A percentile compares a stretch with the other conserved stretches of the same genome.
Evolutionary conservation across 2,329 filamentous ascomycete species (phyloP).

Genomic region (Diplodia sapinea): DNA sequence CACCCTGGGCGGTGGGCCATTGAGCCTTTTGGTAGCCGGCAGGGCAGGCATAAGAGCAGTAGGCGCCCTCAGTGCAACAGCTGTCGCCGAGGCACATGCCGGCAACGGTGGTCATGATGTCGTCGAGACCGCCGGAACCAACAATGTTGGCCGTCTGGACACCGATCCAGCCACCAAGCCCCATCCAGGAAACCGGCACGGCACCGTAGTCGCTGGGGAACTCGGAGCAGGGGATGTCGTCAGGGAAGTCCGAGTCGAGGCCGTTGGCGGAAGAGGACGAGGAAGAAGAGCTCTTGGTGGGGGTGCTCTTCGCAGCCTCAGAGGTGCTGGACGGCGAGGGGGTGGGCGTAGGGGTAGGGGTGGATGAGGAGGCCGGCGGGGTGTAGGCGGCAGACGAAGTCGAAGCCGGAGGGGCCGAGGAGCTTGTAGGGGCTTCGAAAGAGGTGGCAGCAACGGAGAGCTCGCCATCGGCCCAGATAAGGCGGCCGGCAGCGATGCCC

Average conservation of each 20-base stretch:
- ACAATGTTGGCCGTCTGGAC: slow-evolving; percentile 63
- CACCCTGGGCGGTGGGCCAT: slow-evolving; percentile 80
- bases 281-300: slow-evolving; percentile 26
- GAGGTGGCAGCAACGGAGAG: slow-evolving; percentile 46
- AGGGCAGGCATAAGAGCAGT: slow-evolving; percentile 96
- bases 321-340: slow-evolving; percentile 36
- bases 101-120: slow-evolving; percentile 70
- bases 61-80: slow-evolving; percentile 65
- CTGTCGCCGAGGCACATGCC: slow-evolving; percentile 62
- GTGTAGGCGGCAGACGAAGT: slow-evolving; percentile 44
- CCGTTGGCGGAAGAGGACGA: slow-evolving; percentile 48
- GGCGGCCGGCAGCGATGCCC: slow-evolving; percentile 72
- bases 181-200: slow-evolving; percentile 70
- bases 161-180: slow-evolving; percentile 77
- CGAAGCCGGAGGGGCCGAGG: slow-evolving; percentile 38
- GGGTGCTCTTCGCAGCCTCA: slow-evolving; percentile 37
- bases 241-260: slow-evolving; percentile 73
- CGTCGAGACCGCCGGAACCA: slow-evolving; percentile 48
- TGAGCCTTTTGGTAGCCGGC: slow-evolving; percentile 90
- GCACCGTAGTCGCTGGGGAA: slow-evolving; percentile 87
- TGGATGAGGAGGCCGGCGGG: slow-evolving; percentile 5
- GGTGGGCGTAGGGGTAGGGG: slow-evolving; percentile 39
- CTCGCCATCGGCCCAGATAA: slow-evolving; percentile 61
- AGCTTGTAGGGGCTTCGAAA: slow-evolving; percentile 34
- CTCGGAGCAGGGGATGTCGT: slow-evolving; percentile 69